A percentile compares a stretch with the other conserved stretches of the same genome.
Evolutionary conservation across 2,329 filamentous ascomycete species (phyloP).

Genomic region (Claviceps humidiphila): DNA sequence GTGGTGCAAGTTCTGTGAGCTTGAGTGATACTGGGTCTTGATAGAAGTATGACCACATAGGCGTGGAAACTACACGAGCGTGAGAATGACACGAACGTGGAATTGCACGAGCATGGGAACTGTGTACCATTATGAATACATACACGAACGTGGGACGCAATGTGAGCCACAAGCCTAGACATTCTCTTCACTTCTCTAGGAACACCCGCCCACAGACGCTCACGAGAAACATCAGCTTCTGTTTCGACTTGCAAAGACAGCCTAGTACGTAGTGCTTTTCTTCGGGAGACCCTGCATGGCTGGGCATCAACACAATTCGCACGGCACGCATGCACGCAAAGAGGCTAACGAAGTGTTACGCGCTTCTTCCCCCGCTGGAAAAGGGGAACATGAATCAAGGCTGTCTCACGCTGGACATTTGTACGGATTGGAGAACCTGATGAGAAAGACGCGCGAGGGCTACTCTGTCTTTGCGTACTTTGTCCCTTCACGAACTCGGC

Average conservation of each 20-base stretch:
- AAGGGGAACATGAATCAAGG: background rate
- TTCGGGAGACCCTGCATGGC: background rate
- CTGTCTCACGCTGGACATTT: no score
- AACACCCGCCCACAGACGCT: background rate
- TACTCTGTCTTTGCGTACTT: no score
- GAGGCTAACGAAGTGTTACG: background rate
- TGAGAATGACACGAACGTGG: no score
- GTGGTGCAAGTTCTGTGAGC: background rate
- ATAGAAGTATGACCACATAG: background rate
- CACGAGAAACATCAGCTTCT: background rate
- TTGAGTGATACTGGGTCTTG: background rate
- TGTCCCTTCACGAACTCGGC: no score
- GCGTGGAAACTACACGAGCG: no score
- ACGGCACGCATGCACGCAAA: background rate
- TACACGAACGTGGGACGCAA: background rate
- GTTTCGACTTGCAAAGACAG: no score
- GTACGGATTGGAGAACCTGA: no score
- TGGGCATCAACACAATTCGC: background rate
- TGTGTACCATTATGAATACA: no score
- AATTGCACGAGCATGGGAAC: no score
- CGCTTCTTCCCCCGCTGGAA: background rate
- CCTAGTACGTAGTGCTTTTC: background rate
- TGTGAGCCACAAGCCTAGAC: background rate
- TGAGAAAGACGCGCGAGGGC: no score
- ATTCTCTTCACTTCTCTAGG: background rate